Evolutionary conservation across 768 basidiomycete species (phyloP).

Genomic region (Suillus decipiens): DNA sequence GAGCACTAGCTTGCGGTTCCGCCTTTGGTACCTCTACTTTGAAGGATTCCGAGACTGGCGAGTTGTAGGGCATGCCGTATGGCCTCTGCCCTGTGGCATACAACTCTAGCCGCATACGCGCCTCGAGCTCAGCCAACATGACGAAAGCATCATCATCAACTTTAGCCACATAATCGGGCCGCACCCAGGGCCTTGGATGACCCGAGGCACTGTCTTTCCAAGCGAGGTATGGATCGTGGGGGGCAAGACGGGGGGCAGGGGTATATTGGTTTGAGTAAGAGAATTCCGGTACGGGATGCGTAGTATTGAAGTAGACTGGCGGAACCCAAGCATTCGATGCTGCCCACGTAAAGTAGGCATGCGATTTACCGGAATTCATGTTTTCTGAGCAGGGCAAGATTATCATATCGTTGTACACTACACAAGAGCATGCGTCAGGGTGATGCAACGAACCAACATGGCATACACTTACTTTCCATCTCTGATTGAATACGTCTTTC

Average conservation of each 20-base stretch:
- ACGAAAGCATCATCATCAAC: constrained; percentile 96
- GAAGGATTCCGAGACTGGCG: constrained; percentile 4
- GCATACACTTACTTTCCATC: constrained; percentile 75
- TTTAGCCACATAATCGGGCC: constrained; percentile 92
- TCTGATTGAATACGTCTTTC: constrained; percentile 81
- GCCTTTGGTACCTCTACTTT: constrained; percentile 7
- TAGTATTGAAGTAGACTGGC: constrained; percentile 58
- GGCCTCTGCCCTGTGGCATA: constrained; percentile 42
- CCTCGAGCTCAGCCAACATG: constrained; percentile 92
- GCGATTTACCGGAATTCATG: constrained; percentile 94
- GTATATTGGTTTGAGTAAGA: constrained; percentile 66
- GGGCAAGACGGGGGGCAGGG: constrained; percentile 60
- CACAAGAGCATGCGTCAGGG: constrained; percentile 12
- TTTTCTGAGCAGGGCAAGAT: constrained; percentile 86
- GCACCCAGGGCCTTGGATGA: constrained; percentile 64
- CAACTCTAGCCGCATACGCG: constrained; percentile 79
- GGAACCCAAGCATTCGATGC: constrained; percentile 90
- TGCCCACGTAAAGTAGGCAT: constrained; percentile 93
- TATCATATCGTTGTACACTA: constrained; percentile 85
- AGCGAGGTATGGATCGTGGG: constrained; percentile 68
- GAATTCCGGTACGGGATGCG: constrained; percentile 45
- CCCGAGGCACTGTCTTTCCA: constrained; percentile 49
- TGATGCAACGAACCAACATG: constrained; percentile 6
- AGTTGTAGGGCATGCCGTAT: constrained; percentile 21
- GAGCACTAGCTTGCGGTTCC: background rate